Conservation (phyloP, 495 filamentous ascomycete genomes). For the Thozetella sp. region DNA sequence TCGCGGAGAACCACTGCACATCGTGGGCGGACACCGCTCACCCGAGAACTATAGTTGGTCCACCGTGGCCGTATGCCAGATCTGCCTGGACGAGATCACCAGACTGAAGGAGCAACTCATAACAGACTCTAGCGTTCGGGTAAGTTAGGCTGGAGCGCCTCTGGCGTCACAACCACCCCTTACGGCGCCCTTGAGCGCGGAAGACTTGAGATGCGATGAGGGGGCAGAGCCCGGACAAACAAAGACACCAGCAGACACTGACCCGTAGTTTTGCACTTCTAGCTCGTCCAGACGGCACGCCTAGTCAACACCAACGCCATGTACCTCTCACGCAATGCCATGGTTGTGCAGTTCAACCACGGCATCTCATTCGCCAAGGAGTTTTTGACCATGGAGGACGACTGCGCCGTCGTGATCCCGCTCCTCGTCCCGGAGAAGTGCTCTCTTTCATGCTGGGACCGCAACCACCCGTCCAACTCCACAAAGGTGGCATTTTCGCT, state of each 20-base stretch:
- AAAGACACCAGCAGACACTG: too few species aligned
- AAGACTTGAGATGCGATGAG: too few species aligned
- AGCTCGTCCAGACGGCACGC: not conserved
- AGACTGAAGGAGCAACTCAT: not conserved
- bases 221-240: too few species aligned
- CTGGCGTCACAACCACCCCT: too few species aligned
- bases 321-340: not conserved
- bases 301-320: not conserved
- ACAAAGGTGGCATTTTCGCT: not conserved
- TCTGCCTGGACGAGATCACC: not conserved
- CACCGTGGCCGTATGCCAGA: not conserved
- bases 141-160: not conserved
- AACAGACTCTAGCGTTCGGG: not conserved
- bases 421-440: not conserved
- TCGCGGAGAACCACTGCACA: too few species aligned
- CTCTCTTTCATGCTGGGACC: not conserved
- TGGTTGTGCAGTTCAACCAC: constrained; percentile 2
- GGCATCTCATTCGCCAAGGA: not conserved
- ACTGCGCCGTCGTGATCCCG: constrained; percentile 2
- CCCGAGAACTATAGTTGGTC: not conserved
- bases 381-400: constrained; percentile 1
- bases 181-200: too few species aligned
- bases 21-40: too few species aligned
- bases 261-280: not conserved
- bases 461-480: not conserved